Conservation (phyloP, 352 stramenopile species). For the Aphanomyces astaci region DNA sequence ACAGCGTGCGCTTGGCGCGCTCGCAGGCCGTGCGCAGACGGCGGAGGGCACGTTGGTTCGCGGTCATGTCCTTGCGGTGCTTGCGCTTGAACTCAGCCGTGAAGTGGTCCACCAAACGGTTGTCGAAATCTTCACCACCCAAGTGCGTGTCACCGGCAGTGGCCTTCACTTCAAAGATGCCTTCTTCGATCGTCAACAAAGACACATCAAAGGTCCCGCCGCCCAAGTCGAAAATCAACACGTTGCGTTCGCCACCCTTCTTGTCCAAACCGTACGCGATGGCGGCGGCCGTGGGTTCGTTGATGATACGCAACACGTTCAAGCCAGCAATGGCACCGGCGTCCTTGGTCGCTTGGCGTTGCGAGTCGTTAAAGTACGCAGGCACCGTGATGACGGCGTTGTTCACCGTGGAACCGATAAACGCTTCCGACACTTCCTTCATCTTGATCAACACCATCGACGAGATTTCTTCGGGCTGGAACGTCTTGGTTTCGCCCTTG, state of each 20-base stretch:
- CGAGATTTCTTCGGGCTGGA: conserved; percentile 85
- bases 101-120: conserved; percentile 86
- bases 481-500: conserved; percentile 70
- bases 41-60: conserved; percentile 73
- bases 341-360: conserved; percentile 92
- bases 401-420: conserved; percentile 47
- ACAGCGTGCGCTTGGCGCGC: conserved; percentile 88
- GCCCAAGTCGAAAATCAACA: conserved; percentile 91
- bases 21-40: conserved; percentile 88
- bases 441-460: conserved; percentile 79
- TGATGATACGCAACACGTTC: conserved; percentile 94
- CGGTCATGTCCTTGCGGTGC: conserved; percentile 71
- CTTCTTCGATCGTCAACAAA: conserved; percentile 86
- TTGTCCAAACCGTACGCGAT: conserved; percentile 88
- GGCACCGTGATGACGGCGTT: conserved; percentile 90
- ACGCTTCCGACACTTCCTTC: conserved; percentile 49
- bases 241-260: conserved; percentile 83
- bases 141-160: conserved; percentile 89
- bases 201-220: conserved; percentile 88
- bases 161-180: conserved; percentile 92
- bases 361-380: conserved; percentile 94
- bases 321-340: conserved; percentile 86
- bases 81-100: conserved; percentile 85
- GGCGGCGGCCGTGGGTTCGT: conserved; percentile 92
- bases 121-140: conserved; percentile 90